phyloP scores from a whole-genome alignment of 352 stramenopile genomes.

The Proteromonas lacertae region DNA sequence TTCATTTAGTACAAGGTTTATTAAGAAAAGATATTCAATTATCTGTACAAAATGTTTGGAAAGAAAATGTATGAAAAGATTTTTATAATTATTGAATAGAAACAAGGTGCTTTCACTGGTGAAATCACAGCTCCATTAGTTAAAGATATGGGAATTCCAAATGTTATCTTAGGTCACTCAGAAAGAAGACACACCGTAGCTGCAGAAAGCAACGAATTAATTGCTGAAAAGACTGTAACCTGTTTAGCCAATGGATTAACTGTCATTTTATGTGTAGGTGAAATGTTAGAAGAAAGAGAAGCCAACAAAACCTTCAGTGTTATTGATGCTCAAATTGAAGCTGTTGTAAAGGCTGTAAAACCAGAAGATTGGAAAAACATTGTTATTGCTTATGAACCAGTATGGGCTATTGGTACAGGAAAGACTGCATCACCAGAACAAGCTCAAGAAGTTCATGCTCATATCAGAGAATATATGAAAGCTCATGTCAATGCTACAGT shows the following conservation, averaged over 20 bases:
- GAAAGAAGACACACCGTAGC: constrained; percentile 36
- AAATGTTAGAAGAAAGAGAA: constrained; percentile 71
- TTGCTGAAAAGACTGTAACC: constrained; percentile 65
- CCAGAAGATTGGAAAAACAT: constrained; percentile 24
- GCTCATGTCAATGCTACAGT: constrained; percentile 24
- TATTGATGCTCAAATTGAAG: constrained; percentile 58
- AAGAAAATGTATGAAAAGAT: no score
- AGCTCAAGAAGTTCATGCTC: constrained; percentile 54
- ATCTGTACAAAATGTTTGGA: no score
- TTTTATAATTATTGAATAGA: no score
- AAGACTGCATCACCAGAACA: constrained; percentile 85
- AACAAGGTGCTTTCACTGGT: constrained; percentile 52
- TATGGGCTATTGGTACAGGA: constrained; percentile 89
- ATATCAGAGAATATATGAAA: constrained; percentile 26
- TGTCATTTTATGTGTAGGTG: constrained; percentile 81
- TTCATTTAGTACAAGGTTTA: no score
- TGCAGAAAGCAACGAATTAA: constrained; percentile 46
- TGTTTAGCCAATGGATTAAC: constrained; percentile 55
- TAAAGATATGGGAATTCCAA: constrained; percentile 61
- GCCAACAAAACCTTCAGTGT: constrained; percentile 55
- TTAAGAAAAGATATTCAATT: no score
- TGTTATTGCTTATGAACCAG: no score
- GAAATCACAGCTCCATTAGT: constrained; percentile 58
- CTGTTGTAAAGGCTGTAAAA: constrained; percentile 19
- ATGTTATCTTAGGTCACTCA: constrained; percentile 75